A percentile compares a stretch with the other conserved stretches of the same genome.
Conservation (phyloP, 768 basidiomycete species). For the Sistotremastrum suecicum region DNA sequence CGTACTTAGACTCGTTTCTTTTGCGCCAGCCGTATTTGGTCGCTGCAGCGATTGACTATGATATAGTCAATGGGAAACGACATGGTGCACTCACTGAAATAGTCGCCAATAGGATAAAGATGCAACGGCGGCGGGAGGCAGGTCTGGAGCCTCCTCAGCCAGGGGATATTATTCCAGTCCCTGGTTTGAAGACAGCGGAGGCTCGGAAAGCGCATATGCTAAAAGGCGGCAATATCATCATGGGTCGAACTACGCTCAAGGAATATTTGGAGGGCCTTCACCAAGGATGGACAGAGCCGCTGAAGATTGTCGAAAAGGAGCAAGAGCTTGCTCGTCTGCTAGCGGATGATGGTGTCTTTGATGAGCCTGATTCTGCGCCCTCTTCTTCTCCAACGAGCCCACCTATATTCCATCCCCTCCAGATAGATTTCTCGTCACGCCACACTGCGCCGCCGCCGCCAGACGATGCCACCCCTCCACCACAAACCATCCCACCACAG, state of each 20-base stretch:
- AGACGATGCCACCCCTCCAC: slow-evolving; percentile 29
- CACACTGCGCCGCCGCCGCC: slow-evolving; percentile 11
- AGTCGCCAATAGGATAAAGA: slow-evolving; percentile 58
- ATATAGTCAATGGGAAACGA: slow-evolving; percentile 63
- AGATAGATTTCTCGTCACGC: slow-evolving; percentile 10
- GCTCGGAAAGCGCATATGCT: slow-evolving; percentile 44
- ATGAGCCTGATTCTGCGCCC: slow-evolving; percentile 36
- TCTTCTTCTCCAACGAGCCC: slow-evolving; percentile 18
- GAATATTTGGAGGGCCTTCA: slow-evolving; percentile 85
- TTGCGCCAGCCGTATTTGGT: slow-evolving; percentile 71
- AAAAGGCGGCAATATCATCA: slow-evolving; percentile 71
- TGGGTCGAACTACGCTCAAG: slow-evolving; percentile 86
- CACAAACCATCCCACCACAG: slow-evolving; percentile 46
- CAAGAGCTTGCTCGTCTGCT: slow-evolving; percentile 53
- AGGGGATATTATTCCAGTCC: slow-evolving; percentile 28
- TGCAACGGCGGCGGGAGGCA: slow-evolving; percentile 49
- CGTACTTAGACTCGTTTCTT: slow-evolving; percentile 3
- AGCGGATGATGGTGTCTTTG: slow-evolving; percentile 64
- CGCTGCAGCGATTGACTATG: slow-evolving; percentile 89
- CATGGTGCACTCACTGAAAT: slow-evolving; percentile 76
- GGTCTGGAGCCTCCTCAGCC: slow-evolving; percentile 43
- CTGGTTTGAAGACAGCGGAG: slow-evolving; percentile 36
- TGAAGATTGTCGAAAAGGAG: slow-evolving; percentile 57
- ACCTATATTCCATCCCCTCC: slow-evolving; percentile 10
- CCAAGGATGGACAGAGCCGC: slow-evolving; percentile 67